Evolutionary conservation across 495 filamentous ascomycete species (phyloP), one percentile per base, ranked within the genome.

Genomic region (Schizothecium vesticola): DNA sequence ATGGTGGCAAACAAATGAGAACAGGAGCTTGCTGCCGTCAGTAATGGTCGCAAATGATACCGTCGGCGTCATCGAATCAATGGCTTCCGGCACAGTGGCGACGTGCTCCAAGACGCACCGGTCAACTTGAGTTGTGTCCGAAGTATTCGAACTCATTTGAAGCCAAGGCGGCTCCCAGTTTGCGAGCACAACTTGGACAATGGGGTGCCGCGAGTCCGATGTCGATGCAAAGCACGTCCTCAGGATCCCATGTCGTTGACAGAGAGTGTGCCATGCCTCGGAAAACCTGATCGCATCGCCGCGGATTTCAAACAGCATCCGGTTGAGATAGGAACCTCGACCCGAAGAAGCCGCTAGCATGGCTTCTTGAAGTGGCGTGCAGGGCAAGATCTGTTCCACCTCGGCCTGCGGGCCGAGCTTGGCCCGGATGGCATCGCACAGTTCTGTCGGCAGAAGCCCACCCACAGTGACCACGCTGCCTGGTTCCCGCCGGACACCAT

Each of bases 351-450:
- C 79, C 16, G 84, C 86, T 9, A 96, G 80, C 90, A 94, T 95
- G 10, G 87, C 89, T 76, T 93, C 89, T 71, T 96, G 92, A 1
- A 96, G 76, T 3, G 92, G 90, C 3, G 92, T 94, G 71, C 92
- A 95, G 24, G 92, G 92, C 16, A 92, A 78, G 26, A 95, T 81
- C 25, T 75, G 77, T 57, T 85, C 71, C 0, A 66, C 63, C 16
- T 74, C 73, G 3, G 81, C 80, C 8, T 70, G 56, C 2, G 72
- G 26, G 3, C 64, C 36, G 61, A 87, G 80, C 8, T 71, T 73
- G 4, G 74, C 60, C 1, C 56, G 67, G 6, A 85, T 74, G 3
- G 69, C 66, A 1, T 78, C 67, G 0, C 79, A 26, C 10, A 86
- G 73, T 3, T 73, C 65, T 12, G 73, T 56, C 0, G 80, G 69